Evolutionary conservation across 169 alveolate genomes (phyloP).

Genomic region (Cryptosporidium tyzzeri): DNA sequence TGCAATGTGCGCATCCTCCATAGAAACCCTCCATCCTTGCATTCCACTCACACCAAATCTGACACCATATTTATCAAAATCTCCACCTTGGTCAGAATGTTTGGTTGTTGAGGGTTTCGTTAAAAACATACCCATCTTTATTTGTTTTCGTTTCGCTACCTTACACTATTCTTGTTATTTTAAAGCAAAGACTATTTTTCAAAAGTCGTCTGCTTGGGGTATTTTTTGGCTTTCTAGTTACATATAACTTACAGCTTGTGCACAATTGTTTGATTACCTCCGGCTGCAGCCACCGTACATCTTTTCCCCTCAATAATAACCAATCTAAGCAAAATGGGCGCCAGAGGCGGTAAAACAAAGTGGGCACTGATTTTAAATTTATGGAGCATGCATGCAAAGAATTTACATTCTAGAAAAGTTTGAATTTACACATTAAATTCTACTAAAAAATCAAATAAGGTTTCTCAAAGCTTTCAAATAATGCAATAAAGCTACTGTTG

Average conservation of each 20-base stretch:
- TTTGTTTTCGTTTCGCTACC: background rate
- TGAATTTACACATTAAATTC: background rate
- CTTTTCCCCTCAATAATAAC: conserved; percentile 54
- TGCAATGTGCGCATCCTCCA: conserved; percentile 95
- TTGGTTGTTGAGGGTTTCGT: conserved; percentile 90
- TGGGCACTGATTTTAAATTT: conserved; percentile 20
- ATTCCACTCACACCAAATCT: conserved; percentile 89
- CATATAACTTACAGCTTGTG: conserved; percentile 18
- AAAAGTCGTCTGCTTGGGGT: background rate
- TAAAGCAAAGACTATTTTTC: background rate
- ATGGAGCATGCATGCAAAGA: background rate
- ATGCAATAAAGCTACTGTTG: background rate
- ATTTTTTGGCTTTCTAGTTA: conserved; percentile 2
- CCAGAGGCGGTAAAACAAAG: conserved; percentile 33
- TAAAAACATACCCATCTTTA: conserved; percentile 91
- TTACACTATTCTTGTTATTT: background rate
- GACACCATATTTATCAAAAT: conserved; percentile 82
- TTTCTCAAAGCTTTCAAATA: background rate
- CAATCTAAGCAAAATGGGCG: conserved; percentile 15
- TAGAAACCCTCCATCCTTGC: conserved; percentile 96
- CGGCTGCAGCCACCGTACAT: conserved; percentile 18
- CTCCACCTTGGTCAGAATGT: conserved; percentile 87
- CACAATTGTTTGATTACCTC: conserved; percentile 8
- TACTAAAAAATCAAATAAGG: background rate
- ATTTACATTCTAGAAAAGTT: background rate